phyloP scores from a whole-genome alignment of 257 asterid species.

The Linaria vulgaris region DNA sequence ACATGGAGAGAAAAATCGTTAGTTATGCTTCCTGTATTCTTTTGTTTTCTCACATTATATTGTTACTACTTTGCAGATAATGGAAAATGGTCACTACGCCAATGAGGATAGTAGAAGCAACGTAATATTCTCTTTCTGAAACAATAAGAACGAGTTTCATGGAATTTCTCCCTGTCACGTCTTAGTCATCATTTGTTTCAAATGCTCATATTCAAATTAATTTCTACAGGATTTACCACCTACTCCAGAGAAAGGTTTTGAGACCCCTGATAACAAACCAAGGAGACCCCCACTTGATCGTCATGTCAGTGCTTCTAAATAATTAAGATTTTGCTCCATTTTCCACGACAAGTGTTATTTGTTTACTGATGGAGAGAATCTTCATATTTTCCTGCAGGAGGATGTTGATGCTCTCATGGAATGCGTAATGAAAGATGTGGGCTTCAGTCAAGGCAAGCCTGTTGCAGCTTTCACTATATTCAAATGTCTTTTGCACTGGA shows the following conservation, averaged over 20 bases:
- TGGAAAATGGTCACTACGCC: conserved; percentile 81
- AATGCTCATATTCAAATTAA: conserved; percentile 9
- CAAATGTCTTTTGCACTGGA: conserved; percentile 98
- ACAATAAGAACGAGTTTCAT: conserved; percentile 10
- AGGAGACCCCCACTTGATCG: conserved; percentile 85
- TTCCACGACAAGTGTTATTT: conserved; percentile 9
- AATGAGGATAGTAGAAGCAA: conserved; percentile 47
- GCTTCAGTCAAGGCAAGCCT: conserved; percentile 98
- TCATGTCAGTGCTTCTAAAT: conserved; percentile 54
- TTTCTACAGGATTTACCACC: conserved; percentile 57
- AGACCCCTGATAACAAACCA: conserved; percentile 79
- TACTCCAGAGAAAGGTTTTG: conserved; percentile 56
- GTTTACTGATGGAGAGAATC: conserved; percentile 22
- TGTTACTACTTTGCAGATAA: conserved; percentile 44
- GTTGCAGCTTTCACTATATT: conserved; percentile 97
- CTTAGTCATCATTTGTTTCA: conserved; percentile 4
- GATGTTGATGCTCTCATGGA: conserved; percentile 95
- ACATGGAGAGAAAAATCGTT: conserved; percentile 19
- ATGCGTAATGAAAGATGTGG: conserved; percentile 80
- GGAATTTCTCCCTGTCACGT: conserved; percentile 11
- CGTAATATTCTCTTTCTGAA: conserved; percentile 42
- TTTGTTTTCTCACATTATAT: conserved; percentile 25
- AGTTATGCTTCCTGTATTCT: conserved; percentile 17
- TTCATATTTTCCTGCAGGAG: conserved; percentile 59
- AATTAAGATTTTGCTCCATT: conserved; percentile 10